Conservation (phyloP, 2,329 filamentous ascomycete species). For the Parafenestella ontariensis region DNA sequence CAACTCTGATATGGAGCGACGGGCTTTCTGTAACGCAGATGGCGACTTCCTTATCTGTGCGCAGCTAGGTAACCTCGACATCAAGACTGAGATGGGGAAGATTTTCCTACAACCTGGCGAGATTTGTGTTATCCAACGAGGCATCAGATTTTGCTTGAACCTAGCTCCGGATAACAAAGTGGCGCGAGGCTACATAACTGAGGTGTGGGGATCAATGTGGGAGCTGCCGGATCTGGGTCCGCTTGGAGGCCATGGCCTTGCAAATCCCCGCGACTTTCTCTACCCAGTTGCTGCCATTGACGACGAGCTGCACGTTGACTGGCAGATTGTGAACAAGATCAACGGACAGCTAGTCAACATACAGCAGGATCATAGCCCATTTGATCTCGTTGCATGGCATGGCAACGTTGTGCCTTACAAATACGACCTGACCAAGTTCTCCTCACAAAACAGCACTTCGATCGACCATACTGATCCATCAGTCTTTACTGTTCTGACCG, state of each 20-base stretch:
- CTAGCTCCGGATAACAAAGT: conserved; percentile 42
- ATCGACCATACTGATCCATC: conserved; percentile 51
- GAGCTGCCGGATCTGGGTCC: conserved; percentile 50
- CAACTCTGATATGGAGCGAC: conserved; percentile 55
- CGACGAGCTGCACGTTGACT: conserved; percentile 44
- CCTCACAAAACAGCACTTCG: conserved; percentile 47
- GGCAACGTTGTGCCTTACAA: conserved; percentile 59
- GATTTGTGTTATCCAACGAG: conserved; percentile 51
- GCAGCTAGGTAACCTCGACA: conserved; percentile 47
- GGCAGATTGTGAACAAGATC: conserved; percentile 46
- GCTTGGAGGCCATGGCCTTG: conserved; percentile 50
- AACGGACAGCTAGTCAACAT: conserved; percentile 44
- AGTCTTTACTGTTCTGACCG: conserved; percentile 49
- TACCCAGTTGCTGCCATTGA: conserved; percentile 49
- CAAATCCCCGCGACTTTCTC: conserved; percentile 50
- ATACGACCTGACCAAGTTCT: conserved; percentile 62
- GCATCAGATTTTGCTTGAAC: conserved; percentile 48
- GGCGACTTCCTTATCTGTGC: conserved; percentile 49
- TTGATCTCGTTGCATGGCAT: conserved; percentile 54
- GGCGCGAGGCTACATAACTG: conserved; percentile 50
- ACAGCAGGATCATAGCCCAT: conserved; percentile 50
- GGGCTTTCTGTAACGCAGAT: conserved; percentile 56
- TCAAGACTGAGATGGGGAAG: conserved; percentile 50
- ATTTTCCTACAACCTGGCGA: conserved; percentile 49
- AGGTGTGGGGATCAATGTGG: conserved; percentile 52